These are phyloP conservation scores for Lophium mytilinum DNA, from an alignment of 495 filamentous ascomycete genomes.

Conservation along the genomic window DNA sequence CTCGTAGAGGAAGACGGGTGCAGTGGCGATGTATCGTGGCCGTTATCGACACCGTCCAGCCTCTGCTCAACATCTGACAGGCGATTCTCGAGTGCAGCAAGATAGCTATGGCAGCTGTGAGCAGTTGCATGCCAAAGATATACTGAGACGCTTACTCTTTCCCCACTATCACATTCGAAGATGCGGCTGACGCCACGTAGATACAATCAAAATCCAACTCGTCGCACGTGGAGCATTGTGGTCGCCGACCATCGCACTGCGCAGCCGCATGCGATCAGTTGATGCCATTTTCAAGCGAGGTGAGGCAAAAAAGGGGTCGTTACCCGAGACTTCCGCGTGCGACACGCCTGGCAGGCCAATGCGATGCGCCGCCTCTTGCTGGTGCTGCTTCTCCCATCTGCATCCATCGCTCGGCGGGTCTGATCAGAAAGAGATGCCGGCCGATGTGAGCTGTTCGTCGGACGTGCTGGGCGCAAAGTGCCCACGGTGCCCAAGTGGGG, in stretches of 20 bases:
- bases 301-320: conserved; percentile 5
- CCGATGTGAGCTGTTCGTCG: no score
- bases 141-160: conserved; percentile 32
- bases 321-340: conserved; percentile 42
- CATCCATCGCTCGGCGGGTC: no score
- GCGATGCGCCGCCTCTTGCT: conserved; percentile 34
- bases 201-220: conserved; percentile 42
- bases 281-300: neutral
- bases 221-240: conserved; percentile 37
- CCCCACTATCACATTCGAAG: conserved; percentile 39
- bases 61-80: neutral
- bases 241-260: conserved; percentile 42
- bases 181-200: conserved; percentile 35
- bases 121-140: no score
- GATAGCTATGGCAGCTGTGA: no score
- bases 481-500: no score
- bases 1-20: neutral
- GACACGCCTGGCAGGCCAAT: conserved; percentile 41
- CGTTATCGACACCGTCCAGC: neutral
- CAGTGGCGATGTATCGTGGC: neutral
- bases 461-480: no score
- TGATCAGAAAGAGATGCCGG: no score
- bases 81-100: neutral
- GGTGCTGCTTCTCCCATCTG: no score
- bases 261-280: neutral